Percentiles rank a stretch among this genome's conserved stretches.
Evolutionary conservation across 2,329 filamentous ascomycete genomes (phyloP).

Genomic region (Aspergillus sclerotialis): DNA sequence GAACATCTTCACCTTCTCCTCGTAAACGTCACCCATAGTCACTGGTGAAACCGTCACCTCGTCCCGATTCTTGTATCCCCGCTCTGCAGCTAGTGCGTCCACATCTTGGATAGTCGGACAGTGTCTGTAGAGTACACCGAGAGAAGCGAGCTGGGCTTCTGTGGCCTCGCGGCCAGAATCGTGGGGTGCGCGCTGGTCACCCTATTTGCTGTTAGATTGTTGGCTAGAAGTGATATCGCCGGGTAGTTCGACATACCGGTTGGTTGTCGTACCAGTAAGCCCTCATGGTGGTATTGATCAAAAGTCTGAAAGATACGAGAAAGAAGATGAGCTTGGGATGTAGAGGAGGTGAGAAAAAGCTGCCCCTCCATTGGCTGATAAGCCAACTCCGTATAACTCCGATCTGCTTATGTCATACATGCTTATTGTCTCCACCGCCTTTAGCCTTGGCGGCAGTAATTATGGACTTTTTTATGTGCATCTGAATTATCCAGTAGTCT

Average conservation of each 20-base stretch:
- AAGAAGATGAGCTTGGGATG: conserved; percentile 5
- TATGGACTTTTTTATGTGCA: conserved; percentile 6
- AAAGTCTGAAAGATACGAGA: conserved; percentile 2
- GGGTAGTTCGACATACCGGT: conserved; percentile 38
- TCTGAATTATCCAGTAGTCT: conserved; percentile 9
- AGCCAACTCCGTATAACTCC: conserved; percentile 18
- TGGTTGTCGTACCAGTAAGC: conserved; percentile 67
- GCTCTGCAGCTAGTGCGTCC: conserved; percentile 63
- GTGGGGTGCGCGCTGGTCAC: conserved; percentile 87
- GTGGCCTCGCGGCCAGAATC: conserved; percentile 69
- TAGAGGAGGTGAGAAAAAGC: conserved; percentile 14
- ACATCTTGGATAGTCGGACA: conserved; percentile 61
- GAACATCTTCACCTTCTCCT: conserved; percentile 88
- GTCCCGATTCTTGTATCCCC: conserved; percentile 90
- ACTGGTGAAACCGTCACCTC: conserved; percentile 82
- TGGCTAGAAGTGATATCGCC: conserved; percentile 2
- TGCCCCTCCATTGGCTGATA: conserved; percentile 24
- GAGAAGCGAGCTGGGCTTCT: conserved; percentile 56
- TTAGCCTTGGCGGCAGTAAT: conserved; percentile 12
- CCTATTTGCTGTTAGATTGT: conserved; percentile 45
- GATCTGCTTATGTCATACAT: conserved; percentile 11
- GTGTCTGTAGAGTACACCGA: conserved; percentile 76
- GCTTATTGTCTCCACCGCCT: conserved; percentile 10
- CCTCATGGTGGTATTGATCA: conserved; percentile 47
- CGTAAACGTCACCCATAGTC: conserved; percentile 79